Conservation (phyloP, 208 protist species). For the Porcisia deanei region DNA sequence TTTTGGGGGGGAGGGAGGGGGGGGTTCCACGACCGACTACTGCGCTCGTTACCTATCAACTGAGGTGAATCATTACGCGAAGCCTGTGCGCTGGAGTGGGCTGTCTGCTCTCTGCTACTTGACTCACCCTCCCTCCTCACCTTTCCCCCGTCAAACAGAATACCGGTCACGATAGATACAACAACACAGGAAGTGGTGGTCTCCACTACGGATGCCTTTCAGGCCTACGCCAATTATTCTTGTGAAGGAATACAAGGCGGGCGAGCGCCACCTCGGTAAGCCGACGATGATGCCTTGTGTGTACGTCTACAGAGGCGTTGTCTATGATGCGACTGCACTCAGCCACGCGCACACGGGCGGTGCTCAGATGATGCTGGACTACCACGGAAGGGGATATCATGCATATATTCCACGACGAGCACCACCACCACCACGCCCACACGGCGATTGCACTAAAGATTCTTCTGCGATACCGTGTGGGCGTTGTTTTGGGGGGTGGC, state of each 20-base stretch:
- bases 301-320: slow-evolving; percentile 52
- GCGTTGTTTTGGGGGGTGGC: slow-evolving; percentile 20
- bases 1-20: no score
- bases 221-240: slow-evolving; percentile 29
- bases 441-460: slow-evolving; percentile 48
- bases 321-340: slow-evolving; percentile 88
- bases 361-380: slow-evolving; percentile 43
- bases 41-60: neutral
- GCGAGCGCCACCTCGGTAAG: slow-evolving; percentile 10
- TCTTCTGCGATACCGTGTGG: slow-evolving; percentile 49
- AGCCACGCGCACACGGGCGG: slow-evolving; percentile 77
- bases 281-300: slow-evolving; percentile 19
- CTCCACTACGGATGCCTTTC: slow-evolving; percentile 28
- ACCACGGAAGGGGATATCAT: slow-evolving; percentile 48
- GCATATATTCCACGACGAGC: slow-evolving; percentile 50
- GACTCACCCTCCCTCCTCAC: neutral
- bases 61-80: no score
- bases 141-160: neutral
- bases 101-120: neutral
- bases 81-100: neutral
- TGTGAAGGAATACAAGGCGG: slow-evolving; percentile 13
- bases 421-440: slow-evolving; percentile 54
- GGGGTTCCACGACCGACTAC: neutral
- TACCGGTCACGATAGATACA: slow-evolving; percentile 16
- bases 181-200: slow-evolving; percentile 35